Base-by-base conservation (phyloP, 768 basidiomycete genomes). In the Lanmaoa pseudosensibilis region DNA sequence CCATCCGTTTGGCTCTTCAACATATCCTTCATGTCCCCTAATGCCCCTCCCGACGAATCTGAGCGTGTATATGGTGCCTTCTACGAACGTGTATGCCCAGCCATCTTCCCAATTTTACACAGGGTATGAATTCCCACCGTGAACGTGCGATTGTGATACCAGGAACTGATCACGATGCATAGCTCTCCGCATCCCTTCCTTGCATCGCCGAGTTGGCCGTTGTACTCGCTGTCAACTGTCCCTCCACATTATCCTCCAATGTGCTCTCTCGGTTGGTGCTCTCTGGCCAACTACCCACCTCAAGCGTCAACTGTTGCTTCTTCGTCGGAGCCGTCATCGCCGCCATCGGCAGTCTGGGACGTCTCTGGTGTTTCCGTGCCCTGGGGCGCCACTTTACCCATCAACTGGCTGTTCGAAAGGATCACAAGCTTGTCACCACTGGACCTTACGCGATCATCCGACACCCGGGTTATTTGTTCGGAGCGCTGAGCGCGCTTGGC, bases 401-500 rank as follows among this genome's bases (percentile, higher is more conserved):
- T 52, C 62, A 75, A 4, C 72, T 75, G 2, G 62, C 66, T 19
- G 54, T 77, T 18, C 64, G 64, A 2, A 63, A 63, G 21, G 54
- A 66, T 3, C 75, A 76, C 47, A 19, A 46, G 12, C 68, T 76
- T 5, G 50, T 76, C 25, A 74, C 67, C 2, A 53, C 62, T 2
- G 76, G 76, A 0, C 75, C 75, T 3, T 76, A 76, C 54, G 58
- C 63, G 10, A 55, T 69, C 50, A 70, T 75, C 0, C 74, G 75
- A 11, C 75, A 76, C 46, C 75, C 75, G 0, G 60, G 74, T 15
- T 77, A 76, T 49, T 50, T 68, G 9, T 63, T 63, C 10, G 69
- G 36, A 4, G 32, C 18, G 2, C 21, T 79, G 3, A 58, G 66
- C 8, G 55, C 58, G n/a, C 6, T 64, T 0, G 74, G 76, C 1